Base-by-base conservation (phyloP, 352 stramenopile species). In the Globisporangium sylvaticum region DNA sequence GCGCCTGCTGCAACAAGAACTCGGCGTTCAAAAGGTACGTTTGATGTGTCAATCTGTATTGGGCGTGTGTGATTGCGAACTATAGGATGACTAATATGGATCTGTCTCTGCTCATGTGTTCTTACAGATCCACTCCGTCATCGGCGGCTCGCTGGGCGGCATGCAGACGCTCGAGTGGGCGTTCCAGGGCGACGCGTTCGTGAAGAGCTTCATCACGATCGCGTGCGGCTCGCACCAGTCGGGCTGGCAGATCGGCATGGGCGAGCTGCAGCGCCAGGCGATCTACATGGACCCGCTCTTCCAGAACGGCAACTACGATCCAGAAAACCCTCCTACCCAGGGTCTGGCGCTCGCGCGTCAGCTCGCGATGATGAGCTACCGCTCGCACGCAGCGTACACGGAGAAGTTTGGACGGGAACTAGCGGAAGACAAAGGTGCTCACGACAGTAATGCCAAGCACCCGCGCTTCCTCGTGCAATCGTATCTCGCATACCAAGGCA, bases 111-210 rank as follows among this genome's bases (percentile, higher is more conserved):
- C n/a, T 2, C 4, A 34, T 20, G 50, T 58, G 6, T 32, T 4
- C 24, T 24, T 2, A 4, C 24, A 68, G 57, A 59, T 99, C 46
- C 72, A 76, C n/a, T 74, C 80, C 18, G 97, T 99, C 3, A 91
- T 99, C 66, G 97, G 97, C 34, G 97, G 96, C 20, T 98, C 90
- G n/a, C 90, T 99, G 70, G 97, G 97, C 31, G 97, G 96, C 29
- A 99, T 99, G 97, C 95, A 98, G 76, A 86, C 92, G n/a, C 90
- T 99, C 58, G 97, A 99, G 75, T 98, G 96, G 91, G 92, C 84
- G 12, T 96, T 98, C 53, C 74, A 97, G 52, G 94, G 84, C 2
- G 64, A 73, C 6, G 78, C 84, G 5, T 97, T 91, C 60, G 90
- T 98, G 20, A 71, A 88, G 60, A 94, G 84, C n/a, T 87, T 97